Evolutionary conservation across 1,284 basidiomycete species (phyloP).

Genomic region (Phylloporus sp.): DNA sequence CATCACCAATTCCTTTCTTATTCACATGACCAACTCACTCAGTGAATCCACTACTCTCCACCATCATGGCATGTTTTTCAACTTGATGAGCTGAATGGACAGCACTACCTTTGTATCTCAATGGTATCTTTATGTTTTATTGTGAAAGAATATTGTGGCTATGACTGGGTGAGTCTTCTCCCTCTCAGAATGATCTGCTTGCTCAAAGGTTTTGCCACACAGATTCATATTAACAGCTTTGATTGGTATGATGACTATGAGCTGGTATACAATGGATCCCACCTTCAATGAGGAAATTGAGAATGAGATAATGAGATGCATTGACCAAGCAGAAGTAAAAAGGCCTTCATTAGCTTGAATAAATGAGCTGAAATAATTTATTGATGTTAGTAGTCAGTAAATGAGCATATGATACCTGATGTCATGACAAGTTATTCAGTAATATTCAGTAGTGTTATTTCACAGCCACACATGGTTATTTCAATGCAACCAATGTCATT

Average conservation of each 20-base stretch:
- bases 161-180: slow-evolving; percentile 67
- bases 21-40: slow-evolving; percentile 80
- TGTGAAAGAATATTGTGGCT: slow-evolving; percentile 78
- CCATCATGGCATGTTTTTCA: slow-evolving; percentile 95
- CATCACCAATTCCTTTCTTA: slow-evolving; percentile 70
- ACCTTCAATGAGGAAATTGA: slow-evolving; percentile 79
- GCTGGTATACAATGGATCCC: slow-evolving; percentile 80
- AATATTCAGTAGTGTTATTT: background rate
- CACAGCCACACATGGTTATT: background rate
- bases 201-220: background rate
- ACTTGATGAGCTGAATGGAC: slow-evolving; percentile 84
- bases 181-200: no score
- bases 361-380: no score
- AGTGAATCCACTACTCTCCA: slow-evolving; percentile 70
- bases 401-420: no score
- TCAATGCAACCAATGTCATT: slow-evolving; percentile 60
- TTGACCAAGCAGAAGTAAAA: slow-evolving; percentile 64
- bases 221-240: slow-evolving; percentile 83
- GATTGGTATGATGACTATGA: slow-evolving; percentile 78
- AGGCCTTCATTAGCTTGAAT: no score
- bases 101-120: slow-evolving; percentile 85
- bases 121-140: slow-evolving; percentile 83
- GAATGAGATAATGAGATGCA: slow-evolving; percentile 39
- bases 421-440: no score
- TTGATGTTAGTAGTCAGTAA: no score